Percentiles rank a stretch among this genome's conserved stretches.
phyloP scores from a whole-genome alignment of 2,329 filamentous ascomycete genomes.

The Allantophomopsis cytisporea region DNA sequence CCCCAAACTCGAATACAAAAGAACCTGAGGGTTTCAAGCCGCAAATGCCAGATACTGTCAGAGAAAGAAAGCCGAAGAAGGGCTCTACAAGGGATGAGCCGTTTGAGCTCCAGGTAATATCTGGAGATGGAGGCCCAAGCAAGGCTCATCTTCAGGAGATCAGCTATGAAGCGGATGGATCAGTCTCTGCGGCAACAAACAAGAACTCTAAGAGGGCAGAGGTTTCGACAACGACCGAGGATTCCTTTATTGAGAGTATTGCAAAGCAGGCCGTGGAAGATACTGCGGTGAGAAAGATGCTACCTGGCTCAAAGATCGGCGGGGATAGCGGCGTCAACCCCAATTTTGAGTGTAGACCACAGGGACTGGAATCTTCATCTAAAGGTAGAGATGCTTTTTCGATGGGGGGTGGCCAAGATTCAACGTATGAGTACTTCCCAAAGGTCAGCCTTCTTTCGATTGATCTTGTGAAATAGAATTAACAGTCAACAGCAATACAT shows the following conservation, averaged over 20 bases:
- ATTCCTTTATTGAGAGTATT: conserved; percentile 5
- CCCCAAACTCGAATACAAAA: background rate
- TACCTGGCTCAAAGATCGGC: background rate
- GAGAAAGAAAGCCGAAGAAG: conserved; percentile 9
- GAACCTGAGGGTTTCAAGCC: conserved; percentile 18
- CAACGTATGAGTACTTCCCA: conserved; percentile 59
- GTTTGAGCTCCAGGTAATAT: conserved; percentile 15
- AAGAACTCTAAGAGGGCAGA: background rate
- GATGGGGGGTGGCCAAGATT: conserved; percentile 54
- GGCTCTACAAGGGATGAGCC: conserved; percentile 4
- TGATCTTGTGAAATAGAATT: conserved; percentile 4
- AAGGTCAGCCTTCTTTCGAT: conserved; percentile 30
- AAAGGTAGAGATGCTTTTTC: conserved; percentile 33
- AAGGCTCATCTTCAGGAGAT: conserved; percentile 10
- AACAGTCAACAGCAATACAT: conserved; percentile 41
- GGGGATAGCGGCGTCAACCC: background rate
- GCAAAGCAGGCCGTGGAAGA: background rate
- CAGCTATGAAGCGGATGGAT: conserved; percentile 8
- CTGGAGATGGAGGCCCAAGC: conserved; percentile 12
- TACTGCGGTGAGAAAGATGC: background rate
- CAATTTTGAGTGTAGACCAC: conserved; percentile 34
- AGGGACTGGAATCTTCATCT: conserved; percentile 38
- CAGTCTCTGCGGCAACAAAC: conserved; percentile 2
- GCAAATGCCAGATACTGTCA: conserved; percentile 4
- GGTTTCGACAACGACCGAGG: conserved; percentile 3